These are phyloP conservation scores for Endotrypanum monterogeii DNA, from an alignment of 208 protist genomes.

Conservation along the genomic window DNA sequence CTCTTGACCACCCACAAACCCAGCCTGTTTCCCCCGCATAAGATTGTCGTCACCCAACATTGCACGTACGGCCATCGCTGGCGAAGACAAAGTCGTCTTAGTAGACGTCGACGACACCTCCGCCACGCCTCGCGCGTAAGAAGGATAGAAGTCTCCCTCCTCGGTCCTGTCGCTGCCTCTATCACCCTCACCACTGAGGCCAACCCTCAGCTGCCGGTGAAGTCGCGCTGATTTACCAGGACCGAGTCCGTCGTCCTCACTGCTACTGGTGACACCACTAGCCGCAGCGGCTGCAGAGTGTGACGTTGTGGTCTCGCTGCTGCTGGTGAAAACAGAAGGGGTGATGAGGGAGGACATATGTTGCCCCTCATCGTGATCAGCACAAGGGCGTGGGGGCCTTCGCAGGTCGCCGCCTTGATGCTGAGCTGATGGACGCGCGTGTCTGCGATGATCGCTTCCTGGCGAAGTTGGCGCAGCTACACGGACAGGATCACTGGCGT, in stretches of 20 bases:
- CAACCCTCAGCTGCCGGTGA: background rate
- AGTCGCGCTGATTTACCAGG: background rate
- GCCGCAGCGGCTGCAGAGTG: background rate
- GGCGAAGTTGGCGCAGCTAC: background rate
- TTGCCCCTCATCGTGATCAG: background rate
- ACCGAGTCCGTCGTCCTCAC: background rate
- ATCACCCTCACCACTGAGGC: background rate
- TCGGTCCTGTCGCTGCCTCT: background rate
- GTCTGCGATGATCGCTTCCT: background rate
- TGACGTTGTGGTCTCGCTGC: slow-evolving; percentile 3
- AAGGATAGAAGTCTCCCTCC: slow-evolving; percentile 22
- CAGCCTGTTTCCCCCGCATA: background rate
- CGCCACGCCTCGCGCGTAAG: slow-evolving; percentile 28
- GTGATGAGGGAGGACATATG: slow-evolving; percentile 17
- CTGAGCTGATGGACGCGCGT: background rate
- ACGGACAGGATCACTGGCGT: background rate
- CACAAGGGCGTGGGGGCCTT: background rate
- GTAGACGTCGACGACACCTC: slow-evolving; percentile 27
- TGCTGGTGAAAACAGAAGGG: slow-evolving; percentile 8
- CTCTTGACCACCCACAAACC: background rate
- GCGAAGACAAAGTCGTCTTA: slow-evolving; percentile 3
- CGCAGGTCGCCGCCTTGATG: background rate
- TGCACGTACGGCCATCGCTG: background rate
- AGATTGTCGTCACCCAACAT: background rate
- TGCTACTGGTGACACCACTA: background rate